A percentile compares a stretch with the other conserved stretches of the same genome.
These are phyloP conservation scores for Globisporangium cylindrosporum DNA, from an alignment of 352 stramenopile genomes.

Conservation along the genomic window DNA sequence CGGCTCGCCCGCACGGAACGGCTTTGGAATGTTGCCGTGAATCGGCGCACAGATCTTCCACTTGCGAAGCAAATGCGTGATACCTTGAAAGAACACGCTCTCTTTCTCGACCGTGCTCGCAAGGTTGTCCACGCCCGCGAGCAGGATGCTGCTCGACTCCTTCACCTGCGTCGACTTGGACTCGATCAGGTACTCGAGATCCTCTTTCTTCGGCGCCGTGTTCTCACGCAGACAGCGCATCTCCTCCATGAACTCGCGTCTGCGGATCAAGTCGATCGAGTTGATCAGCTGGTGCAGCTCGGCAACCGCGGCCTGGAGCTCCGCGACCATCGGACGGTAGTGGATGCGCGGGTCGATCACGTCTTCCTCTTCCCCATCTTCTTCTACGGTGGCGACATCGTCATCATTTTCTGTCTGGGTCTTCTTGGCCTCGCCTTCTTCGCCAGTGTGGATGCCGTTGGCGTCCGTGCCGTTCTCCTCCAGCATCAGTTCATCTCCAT, in stretches of 20 bases:
- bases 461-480: conserved; percentile 14
- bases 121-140: conserved; percentile 67
- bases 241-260: conserved; percentile 79
- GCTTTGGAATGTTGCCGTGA: conserved; percentile 85
- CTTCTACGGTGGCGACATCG: conserved; percentile 1
- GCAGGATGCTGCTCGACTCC: conserved; percentile 70
- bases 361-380: conserved; percentile 53
- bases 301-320: conserved; percentile 74
- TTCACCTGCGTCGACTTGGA: conserved; percentile 74
- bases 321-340: conserved; percentile 80
- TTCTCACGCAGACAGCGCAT: conserved; percentile 87
- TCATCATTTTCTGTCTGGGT: neutral
- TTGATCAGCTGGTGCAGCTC: conserved; percentile 87
- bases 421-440: conserved; percentile 15
- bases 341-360: conserved; percentile 85
- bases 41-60: conserved; percentile 87
- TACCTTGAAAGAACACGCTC: conserved; percentile 80
- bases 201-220: conserved; percentile 74
- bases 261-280: conserved; percentile 81
- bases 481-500: conserved; percentile 20
- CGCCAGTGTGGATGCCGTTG: conserved; percentile 1
- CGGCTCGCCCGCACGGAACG: conserved; percentile 78
- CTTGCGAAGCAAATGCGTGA: conserved; percentile 74
- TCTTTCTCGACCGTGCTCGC: conserved; percentile 75
- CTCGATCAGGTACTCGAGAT: conserved; percentile 77